Base-by-base conservation (phyloP, 257 asterid species). In the Scutellaria baicalensis region DNA sequence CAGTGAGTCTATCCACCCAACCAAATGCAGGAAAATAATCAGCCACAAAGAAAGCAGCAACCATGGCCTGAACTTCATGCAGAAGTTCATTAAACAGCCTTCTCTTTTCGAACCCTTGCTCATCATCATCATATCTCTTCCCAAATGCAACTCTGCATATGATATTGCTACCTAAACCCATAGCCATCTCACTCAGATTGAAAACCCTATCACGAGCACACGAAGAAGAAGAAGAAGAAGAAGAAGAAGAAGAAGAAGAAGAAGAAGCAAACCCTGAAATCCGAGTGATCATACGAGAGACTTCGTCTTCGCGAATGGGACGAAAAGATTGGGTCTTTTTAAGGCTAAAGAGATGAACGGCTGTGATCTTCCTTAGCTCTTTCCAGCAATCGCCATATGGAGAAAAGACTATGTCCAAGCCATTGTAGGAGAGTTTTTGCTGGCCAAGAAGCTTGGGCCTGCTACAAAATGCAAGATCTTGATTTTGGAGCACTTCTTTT, bases 401-500 rank as follows among this genome's bases (percentile, higher is more conserved):
- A 20, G 63, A 57, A 57, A 57, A 57, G 63, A 42, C 63, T 11
- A 57, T 57, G 63, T 57, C 43, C 12, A 27, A 7, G 44, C 63
- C 42, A 42, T 31, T 7, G 63, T 57, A 57, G 12, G 63, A 38
- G 8, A 57, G 6, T 43, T 31, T 57, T 1, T 57, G 27, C 63
- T 57, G 63, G 20, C 12, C 63, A 20, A 57, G 12, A 10, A 57
- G 12, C 14, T 13, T 27, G 0, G 74, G 74, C 66, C 74, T 43
- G 65, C 47, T 43, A 18, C 74, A 56, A 44, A 58, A 69, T 5
- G 13, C 66, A 1, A 13, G 8, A 14, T 69, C 74, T 6, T 69
- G 67, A n/a, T 48, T 67, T 38, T 67, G 52, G 27, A 67, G 13
- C 4, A 67, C 72, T 35, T 67, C 52, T 40, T 67, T 67, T 5